phyloP scores from a whole-genome alignment of 2,329 filamentous ascomycete species.

The Mycocentrospora acerina region DNA sequence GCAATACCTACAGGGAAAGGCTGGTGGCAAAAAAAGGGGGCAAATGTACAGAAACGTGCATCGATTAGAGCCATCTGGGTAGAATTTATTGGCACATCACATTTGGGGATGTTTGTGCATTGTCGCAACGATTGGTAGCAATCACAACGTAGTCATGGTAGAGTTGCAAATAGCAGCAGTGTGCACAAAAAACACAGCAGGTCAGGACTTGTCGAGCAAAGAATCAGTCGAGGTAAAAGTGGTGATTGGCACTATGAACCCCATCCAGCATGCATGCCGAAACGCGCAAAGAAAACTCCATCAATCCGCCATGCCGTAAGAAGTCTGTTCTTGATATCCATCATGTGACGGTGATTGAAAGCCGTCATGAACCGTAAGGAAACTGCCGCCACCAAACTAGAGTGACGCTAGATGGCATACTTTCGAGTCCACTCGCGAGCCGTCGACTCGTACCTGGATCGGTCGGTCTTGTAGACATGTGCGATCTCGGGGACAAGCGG shows the following conservation, averaged over 20 bases:
- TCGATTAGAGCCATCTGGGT: too few species aligned
- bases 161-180: too few species aligned
- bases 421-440: constrained; percentile 98
- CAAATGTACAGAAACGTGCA: too few species aligned
- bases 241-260: constrained; percentile 36
- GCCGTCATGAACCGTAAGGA: constrained; percentile 29
- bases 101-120: too few species aligned
- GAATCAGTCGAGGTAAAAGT: constrained; percentile 30
- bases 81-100: too few species aligned
- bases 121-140: too few species aligned
- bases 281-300: constrained; percentile 29
- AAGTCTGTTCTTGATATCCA: constrained; percentile 25
- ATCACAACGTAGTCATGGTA: too few species aligned
- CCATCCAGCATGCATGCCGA: constrained; percentile 32
- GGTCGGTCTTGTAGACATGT: constrained; percentile 99
- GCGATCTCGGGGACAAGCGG: constrained; percentile 98
- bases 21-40: too few species aligned
- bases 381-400: constrained; percentile 17
- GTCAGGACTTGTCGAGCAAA: too few species aligned
- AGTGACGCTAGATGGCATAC: constrained; percentile 77
- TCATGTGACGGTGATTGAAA: constrained; percentile 18
- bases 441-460: constrained; percentile 91
- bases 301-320: constrained; percentile 32
- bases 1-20: too few species aligned
- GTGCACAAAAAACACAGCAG: too few species aligned